Base-by-base conservation (phyloP, 2,329 filamentous ascomycete species). In the Sodiomyces alkalinus region DNA sequence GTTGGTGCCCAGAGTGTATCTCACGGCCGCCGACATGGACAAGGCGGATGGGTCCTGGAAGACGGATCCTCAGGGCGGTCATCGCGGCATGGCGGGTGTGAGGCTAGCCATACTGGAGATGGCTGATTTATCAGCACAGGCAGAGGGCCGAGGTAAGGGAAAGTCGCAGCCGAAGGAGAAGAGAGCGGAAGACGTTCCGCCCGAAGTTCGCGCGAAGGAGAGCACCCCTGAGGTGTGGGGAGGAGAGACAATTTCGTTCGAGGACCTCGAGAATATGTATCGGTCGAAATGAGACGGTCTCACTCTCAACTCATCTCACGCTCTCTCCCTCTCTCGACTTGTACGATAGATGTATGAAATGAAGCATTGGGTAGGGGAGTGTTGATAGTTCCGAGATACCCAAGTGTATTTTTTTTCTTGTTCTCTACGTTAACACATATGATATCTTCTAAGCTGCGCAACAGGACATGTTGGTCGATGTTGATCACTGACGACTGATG, bases 51-150 rank as follows among this genome's bases (percentile, higher is more conserved):
- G 41, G 20, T 25, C 50, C 10, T 49, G 39, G 28, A 35, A 18
- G 19, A 17, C 14, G 6, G 29, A 37, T 5, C 23, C 22, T 11
- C 28, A 22, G 21, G 26, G 48, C 6, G 49, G 48, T 14, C 47
- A 46, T 7, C 53, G 45, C 4, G 56, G 56, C 4, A 45, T 60
- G 30, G 53, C 52, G 3, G 56, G 52, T 6, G 53, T 52, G 17
- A 43, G 55, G 28, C 38, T 45, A 14, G 55, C 52, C 8, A 49
- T 59, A 7, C 26, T 60, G 17, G 51, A 56, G 26, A 51, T 60
- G 45, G 54, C 54, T 2, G n/a, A n/a, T n/a, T n/a, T n/a, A n/a
- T n/a, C n/a, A n/a, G n/a, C n/a, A n/a, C n/a, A n/a, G n/a, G n/a
- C n/a, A n/a, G n/a, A n/a, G n/a, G n/a, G n/a, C n/a, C n/a, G n/a